A percentile compares a stretch with the other conserved stretches of the same genome.
Conservation (phyloP, 306 rosid genomes). For the Corylus americana region DNA sequence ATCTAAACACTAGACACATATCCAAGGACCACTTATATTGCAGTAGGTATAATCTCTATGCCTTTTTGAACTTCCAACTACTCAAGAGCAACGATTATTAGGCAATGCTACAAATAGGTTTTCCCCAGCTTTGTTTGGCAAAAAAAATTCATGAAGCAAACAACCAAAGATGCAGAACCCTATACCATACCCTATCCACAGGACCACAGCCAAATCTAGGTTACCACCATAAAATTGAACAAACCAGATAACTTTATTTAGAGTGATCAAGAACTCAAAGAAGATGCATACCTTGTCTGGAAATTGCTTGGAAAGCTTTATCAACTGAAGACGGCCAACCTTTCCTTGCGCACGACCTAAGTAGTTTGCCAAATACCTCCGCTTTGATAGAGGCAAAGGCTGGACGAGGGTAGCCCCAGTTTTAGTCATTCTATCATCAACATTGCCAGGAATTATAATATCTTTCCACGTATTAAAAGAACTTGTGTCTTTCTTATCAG, state of each 20-base stretch:
- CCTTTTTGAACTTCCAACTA: not conserved
- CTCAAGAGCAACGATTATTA: not conserved
- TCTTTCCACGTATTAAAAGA: slow-evolving; percentile 98
- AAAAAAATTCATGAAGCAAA: not conserved
- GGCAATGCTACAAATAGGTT: not conserved
- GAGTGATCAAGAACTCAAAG: slow-evolving; percentile 16
- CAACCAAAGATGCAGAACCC: slow-evolving; percentile 4
- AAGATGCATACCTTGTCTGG: slow-evolving; percentile 73
- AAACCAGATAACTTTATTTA: slow-evolving; percentile 6
- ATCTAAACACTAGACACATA: no score
- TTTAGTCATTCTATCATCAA: slow-evolving; percentile 79
- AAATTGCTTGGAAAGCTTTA: slow-evolving; percentile 76
- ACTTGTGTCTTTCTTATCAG: slow-evolving; percentile 87
- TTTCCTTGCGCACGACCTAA: slow-evolving; percentile 98
- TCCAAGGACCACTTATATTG: no score
- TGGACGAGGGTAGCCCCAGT: slow-evolving; percentile 43
- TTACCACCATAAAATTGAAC: slow-evolving; percentile 9
- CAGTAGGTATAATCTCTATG: no score
- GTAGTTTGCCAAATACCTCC: slow-evolving; percentile 84
- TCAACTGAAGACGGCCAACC: slow-evolving; percentile 79
- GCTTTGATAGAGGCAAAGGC: slow-evolving; percentile 79
- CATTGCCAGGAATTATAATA: slow-evolving; percentile 93
- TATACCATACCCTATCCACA: not conserved
- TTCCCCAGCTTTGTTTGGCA: not conserved
- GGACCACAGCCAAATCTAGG: not conserved